Evolutionary conservation across 805 yeast species (phyloP).

Genomic region (Torulaspora gathmanii): DNA sequence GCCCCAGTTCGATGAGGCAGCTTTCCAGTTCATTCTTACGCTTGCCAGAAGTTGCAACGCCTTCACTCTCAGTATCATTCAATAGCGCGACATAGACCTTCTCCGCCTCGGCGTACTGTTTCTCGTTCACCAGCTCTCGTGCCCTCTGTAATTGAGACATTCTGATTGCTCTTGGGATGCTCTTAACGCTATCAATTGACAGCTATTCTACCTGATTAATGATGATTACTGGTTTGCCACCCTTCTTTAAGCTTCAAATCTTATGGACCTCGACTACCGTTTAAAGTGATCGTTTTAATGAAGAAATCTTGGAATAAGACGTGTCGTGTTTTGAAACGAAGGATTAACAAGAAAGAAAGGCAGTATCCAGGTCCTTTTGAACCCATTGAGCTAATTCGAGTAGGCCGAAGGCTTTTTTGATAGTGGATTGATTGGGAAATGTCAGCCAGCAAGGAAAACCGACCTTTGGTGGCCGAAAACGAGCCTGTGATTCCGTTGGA

Average conservation of each 20-base stretch:
- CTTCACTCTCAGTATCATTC: conserved; percentile 20
- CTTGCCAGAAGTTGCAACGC: conserved; percentile 34
- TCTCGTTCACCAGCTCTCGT: conserved; percentile 48
- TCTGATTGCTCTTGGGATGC: neutral
- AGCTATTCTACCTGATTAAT: neutral
- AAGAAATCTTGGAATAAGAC: neutral
- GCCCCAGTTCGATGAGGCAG: conserved; percentile 72
- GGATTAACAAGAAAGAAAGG: neutral
- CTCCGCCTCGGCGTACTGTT: conserved; percentile 57
- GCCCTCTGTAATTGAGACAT: conserved; percentile 51
- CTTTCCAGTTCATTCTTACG: conserved; percentile 54
- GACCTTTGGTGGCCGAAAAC: conserved; percentile 2
- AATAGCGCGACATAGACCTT: conserved; percentile 51
- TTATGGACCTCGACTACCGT: neutral
- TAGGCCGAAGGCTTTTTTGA: neutral
- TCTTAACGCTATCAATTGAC: neutral
- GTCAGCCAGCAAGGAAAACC: conserved; percentile 8
- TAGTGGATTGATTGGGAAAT: conserved; percentile 2
- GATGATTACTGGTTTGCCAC: conserved; percentile 1
- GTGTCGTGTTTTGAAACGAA: neutral
- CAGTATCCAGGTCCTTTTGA: neutral
- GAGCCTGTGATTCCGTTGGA: conserved; percentile 43
- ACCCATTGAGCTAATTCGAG: conserved; percentile 1
- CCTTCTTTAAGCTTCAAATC: neutral
- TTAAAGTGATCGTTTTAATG: neutral